These are phyloP conservation scores for Termitomyces sp. DNA, from an alignment of 768 basidiomycete species.

Conservation along the genomic window DNA sequence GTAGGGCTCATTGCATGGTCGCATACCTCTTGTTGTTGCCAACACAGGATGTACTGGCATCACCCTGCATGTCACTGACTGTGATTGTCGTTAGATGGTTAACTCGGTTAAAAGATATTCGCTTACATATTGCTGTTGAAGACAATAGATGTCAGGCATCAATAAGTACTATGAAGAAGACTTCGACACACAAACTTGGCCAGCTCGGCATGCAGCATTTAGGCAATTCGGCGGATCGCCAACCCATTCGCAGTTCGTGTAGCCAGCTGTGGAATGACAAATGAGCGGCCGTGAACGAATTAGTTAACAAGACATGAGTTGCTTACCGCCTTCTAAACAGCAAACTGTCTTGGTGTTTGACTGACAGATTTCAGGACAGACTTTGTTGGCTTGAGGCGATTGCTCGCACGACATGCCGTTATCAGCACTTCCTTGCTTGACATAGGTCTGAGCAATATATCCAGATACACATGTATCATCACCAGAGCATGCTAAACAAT, in stretches of 20 bases:
- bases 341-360: slow-evolving; percentile 2
- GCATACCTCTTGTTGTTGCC: slow-evolving; percentile 4
- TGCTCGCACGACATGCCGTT: not conserved
- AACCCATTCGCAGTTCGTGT: slow-evolving; percentile 1
- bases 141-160: not conserved
- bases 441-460: not conserved
- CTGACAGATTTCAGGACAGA: not conserved
- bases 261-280: not conserved
- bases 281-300: not conserved
- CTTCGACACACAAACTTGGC: not conserved
- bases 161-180: not conserved
- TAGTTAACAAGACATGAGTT: not conserved
- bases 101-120: not conserved
- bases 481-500: not conserved
- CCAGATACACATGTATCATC: not conserved
- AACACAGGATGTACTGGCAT: slow-evolving; percentile 1
- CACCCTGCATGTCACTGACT: slow-evolving; percentile 5
- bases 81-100: not conserved
- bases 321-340: not conserved
- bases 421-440: slow-evolving; percentile 1
- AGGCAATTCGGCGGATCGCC: slow-evolving; percentile 1
- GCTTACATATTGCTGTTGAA: slow-evolving; percentile 4
- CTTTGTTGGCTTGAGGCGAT: not conserved
- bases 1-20: not conserved
- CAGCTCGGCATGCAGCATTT: not conserved